Evolutionary conservation across 768 basidiomycete genomes (phyloP).

Genomic region (Suillus spraguei): DNA sequence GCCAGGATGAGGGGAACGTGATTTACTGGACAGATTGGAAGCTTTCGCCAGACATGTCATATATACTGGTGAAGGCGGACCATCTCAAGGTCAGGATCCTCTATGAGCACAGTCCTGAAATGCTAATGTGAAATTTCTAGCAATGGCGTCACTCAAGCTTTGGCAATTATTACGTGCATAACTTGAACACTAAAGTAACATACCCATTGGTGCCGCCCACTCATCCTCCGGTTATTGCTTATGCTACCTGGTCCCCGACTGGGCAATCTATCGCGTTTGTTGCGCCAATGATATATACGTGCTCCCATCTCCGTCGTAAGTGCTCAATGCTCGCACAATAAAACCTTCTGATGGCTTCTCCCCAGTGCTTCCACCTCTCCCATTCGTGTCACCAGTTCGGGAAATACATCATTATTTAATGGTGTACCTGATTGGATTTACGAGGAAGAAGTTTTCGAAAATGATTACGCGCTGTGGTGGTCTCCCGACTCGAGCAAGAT

Average conservation of each 20-base stretch:
- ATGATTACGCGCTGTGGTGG: constrained; percentile 87
- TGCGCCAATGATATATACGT: constrained; percentile 88
- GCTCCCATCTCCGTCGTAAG: constrained; percentile 66
- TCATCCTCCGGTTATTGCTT: constrained; percentile 70
- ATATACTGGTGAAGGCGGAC: constrained; percentile 81
- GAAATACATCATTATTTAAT: constrained; percentile 85
- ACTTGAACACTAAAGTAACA: constrained; percentile 67
- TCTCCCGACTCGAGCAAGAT: constrained; percentile 63
- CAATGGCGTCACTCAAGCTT: constrained; percentile 95
- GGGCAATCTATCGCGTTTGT: constrained; percentile 86
- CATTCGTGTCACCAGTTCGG: constrained; percentile 80
- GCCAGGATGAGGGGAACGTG: constrained; percentile 55
- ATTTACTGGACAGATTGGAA: constrained; percentile 68
- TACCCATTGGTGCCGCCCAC: constrained; percentile 70
- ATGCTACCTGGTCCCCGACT: constrained; percentile 88
- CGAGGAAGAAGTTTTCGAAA: constrained; percentile 85
- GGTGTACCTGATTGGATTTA: constrained; percentile 99
- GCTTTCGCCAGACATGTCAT: constrained; percentile 89
- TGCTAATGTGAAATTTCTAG: constrained; percentile 38
- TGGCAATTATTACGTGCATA: constrained; percentile 93
- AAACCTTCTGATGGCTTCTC: constrained; percentile 4
- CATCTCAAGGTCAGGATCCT: constrained; percentile 58
- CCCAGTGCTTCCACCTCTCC: constrained; percentile 42
- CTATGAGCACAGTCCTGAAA: neutral
- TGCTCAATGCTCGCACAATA: constrained; percentile 5